phyloP scores from a whole-genome alignment of 306 rosid species.

The Geum urbanum region DNA sequence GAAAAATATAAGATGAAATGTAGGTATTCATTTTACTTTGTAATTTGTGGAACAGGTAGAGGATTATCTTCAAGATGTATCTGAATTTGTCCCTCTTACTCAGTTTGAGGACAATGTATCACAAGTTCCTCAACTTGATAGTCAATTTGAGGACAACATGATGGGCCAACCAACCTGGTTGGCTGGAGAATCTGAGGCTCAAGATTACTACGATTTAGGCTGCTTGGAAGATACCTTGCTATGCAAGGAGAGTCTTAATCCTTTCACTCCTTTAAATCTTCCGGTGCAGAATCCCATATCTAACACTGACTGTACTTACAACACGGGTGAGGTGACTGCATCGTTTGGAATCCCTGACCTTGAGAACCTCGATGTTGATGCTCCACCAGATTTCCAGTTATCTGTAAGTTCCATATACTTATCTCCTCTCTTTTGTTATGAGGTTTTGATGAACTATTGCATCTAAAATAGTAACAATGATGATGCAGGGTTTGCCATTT shows the following conservation, averaged over 20 bases:
- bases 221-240: conserved; percentile 53
- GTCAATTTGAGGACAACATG: conserved; percentile 25
- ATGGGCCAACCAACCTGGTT: conserved; percentile 41
- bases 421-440: conserved; percentile 11
- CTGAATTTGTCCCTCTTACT: conserved; percentile 22
- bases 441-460: conserved; percentile 13
- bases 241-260: conserved; percentile 61
- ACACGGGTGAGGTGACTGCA: conserved; percentile 15
- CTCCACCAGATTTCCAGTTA: conserved; percentile 75
- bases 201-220: conserved; percentile 33
- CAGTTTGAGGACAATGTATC: conserved; percentile 24
- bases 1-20: neutral
- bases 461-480: conserved; percentile 11
- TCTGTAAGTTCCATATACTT: conserved; percentile 44
- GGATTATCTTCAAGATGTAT: conserved; percentile 24
- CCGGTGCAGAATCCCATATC: conserved; percentile 25
- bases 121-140: conserved; percentile 24
- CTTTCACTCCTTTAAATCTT: conserved; percentile 26
- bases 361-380: conserved; percentile 56
- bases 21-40: neutral
- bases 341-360: conserved; percentile 49
- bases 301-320: conserved; percentile 14
- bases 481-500: conserved; percentile 58
- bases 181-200: conserved; percentile 71
- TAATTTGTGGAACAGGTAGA: conserved; percentile 38